Percentiles rank a stretch among this genome's conserved stretches.
These are phyloP conservation scores for Psidium guajava DNA, from an alignment of 345 rosid species.

Conservation along the genomic window DNA sequence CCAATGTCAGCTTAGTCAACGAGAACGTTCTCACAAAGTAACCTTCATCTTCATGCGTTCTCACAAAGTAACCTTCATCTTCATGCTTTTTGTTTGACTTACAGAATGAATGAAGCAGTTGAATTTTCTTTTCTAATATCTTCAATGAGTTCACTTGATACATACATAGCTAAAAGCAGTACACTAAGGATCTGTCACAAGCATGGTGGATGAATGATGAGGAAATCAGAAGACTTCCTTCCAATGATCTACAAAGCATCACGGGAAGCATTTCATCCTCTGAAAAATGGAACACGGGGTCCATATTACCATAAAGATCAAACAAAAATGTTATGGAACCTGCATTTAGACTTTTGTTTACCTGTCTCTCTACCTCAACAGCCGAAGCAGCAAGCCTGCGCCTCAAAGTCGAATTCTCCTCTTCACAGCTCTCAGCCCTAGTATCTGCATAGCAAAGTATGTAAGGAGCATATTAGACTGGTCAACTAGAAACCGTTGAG, in stretches of 20 bases:
- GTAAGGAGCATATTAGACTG: background rate
- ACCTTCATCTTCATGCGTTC: background rate
- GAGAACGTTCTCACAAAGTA: background rate
- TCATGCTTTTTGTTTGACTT: background rate
- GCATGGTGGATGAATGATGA: background rate
- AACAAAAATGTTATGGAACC: background rate
- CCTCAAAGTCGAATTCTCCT: slow-evolving; percentile 47
- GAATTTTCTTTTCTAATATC: background rate
- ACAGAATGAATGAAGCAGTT: background rate
- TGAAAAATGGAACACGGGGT: slow-evolving; percentile 27
- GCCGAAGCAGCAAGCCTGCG: slow-evolving; percentile 73
- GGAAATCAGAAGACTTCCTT: background rate
- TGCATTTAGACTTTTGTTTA: slow-evolving; percentile 11
- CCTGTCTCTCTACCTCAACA: slow-evolving; percentile 92
- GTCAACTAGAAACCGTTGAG: background rate
- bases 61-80: background rate
- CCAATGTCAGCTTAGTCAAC: background rate
- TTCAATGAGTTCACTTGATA: background rate
- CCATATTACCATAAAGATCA: background rate
- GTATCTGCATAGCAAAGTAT: slow-evolving; percentile 31
- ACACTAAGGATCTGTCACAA: background rate
- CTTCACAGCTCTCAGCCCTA: slow-evolving; percentile 61
- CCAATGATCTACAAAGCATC: slow-evolving; percentile 5
- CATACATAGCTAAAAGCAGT: background rate
- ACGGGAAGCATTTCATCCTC: slow-evolving; percentile 98